These are phyloP conservation scores for Corymbia calophylla DNA, from an alignment of 441 rosid genomes.

Conservation along the genomic window DNA sequence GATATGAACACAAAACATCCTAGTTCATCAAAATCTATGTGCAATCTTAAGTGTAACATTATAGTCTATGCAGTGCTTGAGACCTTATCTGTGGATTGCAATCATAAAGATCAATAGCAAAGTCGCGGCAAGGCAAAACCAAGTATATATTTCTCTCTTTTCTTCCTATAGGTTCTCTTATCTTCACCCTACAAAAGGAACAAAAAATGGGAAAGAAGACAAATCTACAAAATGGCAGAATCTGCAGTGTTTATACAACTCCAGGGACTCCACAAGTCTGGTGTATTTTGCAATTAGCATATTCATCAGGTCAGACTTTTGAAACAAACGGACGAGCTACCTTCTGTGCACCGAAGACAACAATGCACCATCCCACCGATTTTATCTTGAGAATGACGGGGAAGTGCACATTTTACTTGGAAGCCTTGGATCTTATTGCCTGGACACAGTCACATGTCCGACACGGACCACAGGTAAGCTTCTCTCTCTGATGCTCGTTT, in stretches of 20 bases:
- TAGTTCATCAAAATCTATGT: neutral
- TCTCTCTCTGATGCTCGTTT: slow-evolving; percentile 78
- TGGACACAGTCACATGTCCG: slow-evolving; percentile 59
- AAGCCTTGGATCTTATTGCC: neutral
- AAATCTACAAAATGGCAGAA: neutral
- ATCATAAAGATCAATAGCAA: neutral
- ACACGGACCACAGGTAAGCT: slow-evolving; percentile 90
- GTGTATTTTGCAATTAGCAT: neutral
- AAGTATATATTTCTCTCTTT: neutral
- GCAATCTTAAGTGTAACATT: neutral
- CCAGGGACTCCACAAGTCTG: neutral
- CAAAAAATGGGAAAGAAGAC: neutral
- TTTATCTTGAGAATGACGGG: neutral
- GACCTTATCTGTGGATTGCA: neutral
- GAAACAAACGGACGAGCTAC: neutral
- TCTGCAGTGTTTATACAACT: neutral
- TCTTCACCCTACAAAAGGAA: neutral
- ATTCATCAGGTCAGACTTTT: neutral
- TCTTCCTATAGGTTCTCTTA: neutral
- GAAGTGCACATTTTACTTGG: neutral
- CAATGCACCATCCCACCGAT: neutral
- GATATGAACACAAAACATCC: neutral
- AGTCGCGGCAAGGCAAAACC: neutral
- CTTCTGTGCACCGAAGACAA: neutral
- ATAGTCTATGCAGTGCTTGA: neutral